These are phyloP conservation scores for Exobasidium rhododendri DNA, from an alignment of 1,284 basidiomycete genomes.

Conservation along the genomic window DNA sequence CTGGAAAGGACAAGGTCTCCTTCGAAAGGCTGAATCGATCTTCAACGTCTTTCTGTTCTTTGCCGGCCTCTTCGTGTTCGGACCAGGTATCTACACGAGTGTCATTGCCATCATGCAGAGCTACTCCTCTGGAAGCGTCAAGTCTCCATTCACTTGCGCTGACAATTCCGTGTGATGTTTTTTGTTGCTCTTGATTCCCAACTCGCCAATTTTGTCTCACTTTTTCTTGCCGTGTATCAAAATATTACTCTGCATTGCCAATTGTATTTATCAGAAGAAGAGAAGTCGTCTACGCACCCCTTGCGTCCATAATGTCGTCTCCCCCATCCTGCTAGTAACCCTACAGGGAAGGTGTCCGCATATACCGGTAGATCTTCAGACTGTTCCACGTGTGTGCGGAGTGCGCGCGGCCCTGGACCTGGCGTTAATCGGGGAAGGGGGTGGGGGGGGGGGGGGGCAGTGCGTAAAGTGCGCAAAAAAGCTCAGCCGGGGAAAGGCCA, in stretches of 20 bases:
- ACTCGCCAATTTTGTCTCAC: neutral
- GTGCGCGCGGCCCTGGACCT: no score
- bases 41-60: slow-evolving; percentile 57
- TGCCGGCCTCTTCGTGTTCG: slow-evolving; percentile 58
- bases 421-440: no score
- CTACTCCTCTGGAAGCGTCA: slow-evolving; percentile 41
- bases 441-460: no score
- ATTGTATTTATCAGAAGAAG: neutral
- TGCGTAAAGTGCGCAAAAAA: no score
- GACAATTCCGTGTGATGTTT: slow-evolving; percentile 5
- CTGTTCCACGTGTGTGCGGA: no score
- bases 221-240: neutral
- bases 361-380: no score
- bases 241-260: neutral
- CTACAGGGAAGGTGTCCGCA: no score
- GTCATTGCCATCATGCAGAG: slow-evolving; percentile 58
- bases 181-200: neutral
- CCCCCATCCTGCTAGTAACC: no score
- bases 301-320: no score
- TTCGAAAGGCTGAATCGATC: slow-evolving; percentile 35
- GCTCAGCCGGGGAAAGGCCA: no score
- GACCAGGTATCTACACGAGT: slow-evolving; percentile 57
- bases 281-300: no score
- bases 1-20: slow-evolving; percentile 32
- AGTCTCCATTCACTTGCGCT: slow-evolving; percentile 30